Evolutionary conservation across 1,284 basidiomycete species (phyloP).

Genomic region (Wallemia hederae): DNA sequence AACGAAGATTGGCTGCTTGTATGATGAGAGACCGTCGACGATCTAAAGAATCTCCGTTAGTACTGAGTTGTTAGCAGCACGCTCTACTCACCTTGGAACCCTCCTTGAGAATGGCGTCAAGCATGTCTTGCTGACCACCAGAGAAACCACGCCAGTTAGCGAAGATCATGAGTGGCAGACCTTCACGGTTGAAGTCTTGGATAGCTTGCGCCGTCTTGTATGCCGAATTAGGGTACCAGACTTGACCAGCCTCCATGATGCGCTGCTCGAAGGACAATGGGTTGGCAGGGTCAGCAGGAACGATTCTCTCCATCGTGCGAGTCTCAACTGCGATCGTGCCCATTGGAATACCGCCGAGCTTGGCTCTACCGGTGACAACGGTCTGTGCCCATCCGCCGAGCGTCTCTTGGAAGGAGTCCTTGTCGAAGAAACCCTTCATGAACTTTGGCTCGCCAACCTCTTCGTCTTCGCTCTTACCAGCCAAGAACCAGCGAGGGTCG

Average conservation of each 20-base stretch:
- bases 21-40: slow-evolving; percentile 85
- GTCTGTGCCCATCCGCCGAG: slow-evolving; percentile 92
- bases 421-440: slow-evolving; percentile 82
- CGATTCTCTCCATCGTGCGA: slow-evolving; percentile 81
- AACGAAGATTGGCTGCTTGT: slow-evolving; percentile 96
- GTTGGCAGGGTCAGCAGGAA: slow-evolving; percentile 97
- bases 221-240: slow-evolving; percentile 98
- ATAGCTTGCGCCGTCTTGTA: slow-evolving; percentile 99
- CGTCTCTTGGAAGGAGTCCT: slow-evolving; percentile 84
- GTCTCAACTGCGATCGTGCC: slow-evolving; percentile 93
- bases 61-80: not conserved
- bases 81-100: not conserved
- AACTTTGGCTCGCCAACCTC: slow-evolving; percentile 38
- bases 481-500: slow-evolving; percentile 93
- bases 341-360: slow-evolving; percentile 85
- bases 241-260: slow-evolving; percentile 97
- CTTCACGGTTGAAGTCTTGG: slow-evolving; percentile 93
- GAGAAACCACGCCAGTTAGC: slow-evolving; percentile 99
- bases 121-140: slow-evolving; percentile 94
- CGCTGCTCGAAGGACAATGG: slow-evolving; percentile 87
- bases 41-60: slow-evolving; percentile 21
- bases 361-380: slow-evolving; percentile 84
- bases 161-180: slow-evolving; percentile 87
- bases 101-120: slow-evolving; percentile 13
- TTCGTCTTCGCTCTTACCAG: slow-evolving; percentile 73